Evolutionary conservation across 2,329 filamentous ascomycete species (phyloP).

Genomic region (Pseudopithomyces maydicus): DNA sequence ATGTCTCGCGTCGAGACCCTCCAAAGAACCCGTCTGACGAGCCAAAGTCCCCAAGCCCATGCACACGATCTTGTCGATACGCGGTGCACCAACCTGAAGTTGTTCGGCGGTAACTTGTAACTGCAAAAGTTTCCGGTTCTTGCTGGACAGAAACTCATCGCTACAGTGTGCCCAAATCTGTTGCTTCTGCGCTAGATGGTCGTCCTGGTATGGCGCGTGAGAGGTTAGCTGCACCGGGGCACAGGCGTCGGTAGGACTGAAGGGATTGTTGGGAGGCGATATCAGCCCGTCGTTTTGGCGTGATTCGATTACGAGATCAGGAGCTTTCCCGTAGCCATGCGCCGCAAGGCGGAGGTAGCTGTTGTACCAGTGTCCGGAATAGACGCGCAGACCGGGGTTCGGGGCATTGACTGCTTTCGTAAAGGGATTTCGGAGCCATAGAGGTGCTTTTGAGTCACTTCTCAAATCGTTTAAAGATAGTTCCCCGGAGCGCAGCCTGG

Average conservation of each 20-base stretch:
- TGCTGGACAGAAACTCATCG: neutral
- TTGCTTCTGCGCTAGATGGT: conserved; percentile 1
- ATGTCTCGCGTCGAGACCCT: neutral
- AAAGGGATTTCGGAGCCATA: conserved; percentile 3
- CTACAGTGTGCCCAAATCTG: neutral
- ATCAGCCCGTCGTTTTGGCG: neutral
- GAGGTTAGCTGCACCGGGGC: conserved; percentile 3
- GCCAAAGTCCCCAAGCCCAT: conserved; percentile 4
- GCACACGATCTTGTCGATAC: conserved; percentile 2
- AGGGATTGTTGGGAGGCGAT: neutral
- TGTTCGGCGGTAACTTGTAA: conserved; percentile 1
- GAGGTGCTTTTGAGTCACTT: neutral
- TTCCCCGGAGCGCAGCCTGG: neutral
- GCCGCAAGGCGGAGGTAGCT: conserved; percentile 5
- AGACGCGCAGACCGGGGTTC: conserved; percentile 3
- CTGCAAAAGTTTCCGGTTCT: neutral
- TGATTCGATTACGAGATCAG: neutral
- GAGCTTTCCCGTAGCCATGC: conserved; percentile 2
- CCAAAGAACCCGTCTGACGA: neutral
- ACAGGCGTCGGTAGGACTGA: neutral
- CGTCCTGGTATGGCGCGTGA: neutral
- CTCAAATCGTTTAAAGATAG: neutral
- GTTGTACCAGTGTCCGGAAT: conserved; percentile 5
- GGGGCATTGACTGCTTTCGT: neutral
- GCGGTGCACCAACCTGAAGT: neutral